Evolutionary conservation across 495 filamentous ascomycete genomes (phyloP), one percentile per base, ranked within the genome.

Genomic region (Xanthoparmelia taractica): DNA sequence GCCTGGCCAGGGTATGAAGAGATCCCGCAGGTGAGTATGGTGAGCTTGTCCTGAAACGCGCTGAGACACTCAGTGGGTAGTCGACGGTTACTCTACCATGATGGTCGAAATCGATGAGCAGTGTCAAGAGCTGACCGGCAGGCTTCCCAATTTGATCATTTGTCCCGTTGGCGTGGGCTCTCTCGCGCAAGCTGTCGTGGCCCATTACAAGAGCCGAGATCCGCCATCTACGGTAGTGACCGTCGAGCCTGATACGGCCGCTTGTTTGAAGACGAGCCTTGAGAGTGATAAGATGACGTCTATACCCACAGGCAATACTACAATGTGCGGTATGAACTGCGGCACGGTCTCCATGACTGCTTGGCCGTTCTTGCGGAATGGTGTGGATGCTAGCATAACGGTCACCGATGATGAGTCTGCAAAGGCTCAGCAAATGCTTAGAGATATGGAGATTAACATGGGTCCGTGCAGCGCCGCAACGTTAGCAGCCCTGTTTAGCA

Each of bases 61-160:
- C 50, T 37, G 29, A 54, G 52, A 1, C 15, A 25, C 13, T 41
- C 54, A 80, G 68, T 90, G 86, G 86, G 85, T 90, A 34, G 83
- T 88, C 2, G 85, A 89, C 18, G 88, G 88, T 8, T 91, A 91
- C 67, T 78, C 76, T 17, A 88, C 86, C 0, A 83, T 89, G 82
- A 75, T 90, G 66, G 59, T 68, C 6, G 88, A 91, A 70, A 74
- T 78, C 6, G 85, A 88, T 33, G 71, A 74, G 12, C 84, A 87
- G 66, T 64, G 86, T 33, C 34, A 41, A 48, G 59, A 58, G 36
- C 4, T 58, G 65, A 38, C 40, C 17, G 41, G 29, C 40, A 33
- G 29, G 29, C 6, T 52, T 15, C 59, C 66, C 5, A 63, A 69
- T 15, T 34, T 72, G 7, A 75, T 80, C 59, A 67, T 89, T 20